Evolutionary conservation across 441 rosid genomes (phyloP).

Genomic region (Erodium trifolium): DNA sequence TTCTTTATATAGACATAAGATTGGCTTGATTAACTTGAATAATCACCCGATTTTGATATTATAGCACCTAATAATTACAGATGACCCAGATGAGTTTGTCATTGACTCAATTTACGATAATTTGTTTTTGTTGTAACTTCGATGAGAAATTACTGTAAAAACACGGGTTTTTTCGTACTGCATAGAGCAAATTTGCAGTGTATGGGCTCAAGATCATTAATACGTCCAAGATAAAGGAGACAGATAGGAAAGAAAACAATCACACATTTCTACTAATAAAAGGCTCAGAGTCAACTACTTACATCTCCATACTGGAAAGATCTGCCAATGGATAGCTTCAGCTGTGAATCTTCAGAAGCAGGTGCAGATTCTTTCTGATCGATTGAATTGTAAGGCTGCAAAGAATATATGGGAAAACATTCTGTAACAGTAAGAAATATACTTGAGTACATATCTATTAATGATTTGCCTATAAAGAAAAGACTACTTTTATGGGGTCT

Average conservation of each 20-base stretch:
- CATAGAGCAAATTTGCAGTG: background rate
- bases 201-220: too few species aligned
- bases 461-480: background rate
- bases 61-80: background rate
- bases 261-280: background rate
- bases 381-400: constrained; percentile 24
- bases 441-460: too few species aligned
- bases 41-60: background rate
- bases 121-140: background rate
- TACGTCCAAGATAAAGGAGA: too few species aligned
- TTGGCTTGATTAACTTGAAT: background rate
- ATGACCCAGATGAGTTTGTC: background rate
- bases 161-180: too few species aligned
- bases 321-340: constrained; percentile 32
- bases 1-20: too few species aligned
- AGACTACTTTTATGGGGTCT: background rate
- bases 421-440: background rate
- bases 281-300: constrained; percentile 18
- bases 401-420: background rate
- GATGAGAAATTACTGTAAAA: background rate
- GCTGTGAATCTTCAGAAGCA: constrained; percentile 37
- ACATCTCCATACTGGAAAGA: constrained; percentile 41
- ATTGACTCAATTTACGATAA: background rate
- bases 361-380: constrained; percentile 41
- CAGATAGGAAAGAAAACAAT: background rate